Conservation (phyloP, 1,284 basidiomycete genomes). For the Neonothopanus nambi region DNA sequence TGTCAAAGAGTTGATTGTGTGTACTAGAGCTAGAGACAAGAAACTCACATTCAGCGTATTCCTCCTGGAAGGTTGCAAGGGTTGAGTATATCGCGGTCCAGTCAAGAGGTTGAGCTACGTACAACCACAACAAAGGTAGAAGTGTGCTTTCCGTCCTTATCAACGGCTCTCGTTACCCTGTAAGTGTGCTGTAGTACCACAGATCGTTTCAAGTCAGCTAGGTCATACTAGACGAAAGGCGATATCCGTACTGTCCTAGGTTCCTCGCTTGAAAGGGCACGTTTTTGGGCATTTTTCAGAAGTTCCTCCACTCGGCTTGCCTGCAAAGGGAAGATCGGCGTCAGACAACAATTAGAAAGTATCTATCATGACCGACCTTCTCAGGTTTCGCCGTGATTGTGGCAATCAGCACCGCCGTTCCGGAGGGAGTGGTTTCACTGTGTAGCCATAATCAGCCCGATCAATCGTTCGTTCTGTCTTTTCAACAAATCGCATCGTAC, state of each 20-base stretch:
- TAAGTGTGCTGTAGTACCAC: background rate
- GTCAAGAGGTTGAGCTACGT: background rate
- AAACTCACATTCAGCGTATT: background rate
- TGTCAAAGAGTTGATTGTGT: no score
- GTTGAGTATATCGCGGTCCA: background rate
- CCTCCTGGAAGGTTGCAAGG: background rate
- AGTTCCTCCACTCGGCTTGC: background rate
- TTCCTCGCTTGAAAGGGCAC: background rate
- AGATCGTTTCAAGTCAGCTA: background rate
- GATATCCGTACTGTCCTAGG: constrained; percentile 2
- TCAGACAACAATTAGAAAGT: background rate
- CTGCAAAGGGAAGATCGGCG: background rate
- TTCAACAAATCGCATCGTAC: no score
- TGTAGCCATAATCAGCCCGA: background rate
- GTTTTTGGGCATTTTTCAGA: background rate
- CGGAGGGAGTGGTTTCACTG: constrained; percentile 5
- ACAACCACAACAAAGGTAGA: background rate
- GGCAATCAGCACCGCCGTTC: background rate
- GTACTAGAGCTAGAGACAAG: no score
- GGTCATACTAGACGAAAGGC: no score
- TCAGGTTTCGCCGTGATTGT: background rate
- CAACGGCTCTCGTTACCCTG: background rate
- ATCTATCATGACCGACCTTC: background rate
- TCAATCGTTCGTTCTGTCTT: no score
- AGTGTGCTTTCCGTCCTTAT: background rate